These are phyloP conservation scores for Elsinoe batatas DNA, from an alignment of 2,329 filamentous ascomycete species.

Conservation along the genomic window DNA sequence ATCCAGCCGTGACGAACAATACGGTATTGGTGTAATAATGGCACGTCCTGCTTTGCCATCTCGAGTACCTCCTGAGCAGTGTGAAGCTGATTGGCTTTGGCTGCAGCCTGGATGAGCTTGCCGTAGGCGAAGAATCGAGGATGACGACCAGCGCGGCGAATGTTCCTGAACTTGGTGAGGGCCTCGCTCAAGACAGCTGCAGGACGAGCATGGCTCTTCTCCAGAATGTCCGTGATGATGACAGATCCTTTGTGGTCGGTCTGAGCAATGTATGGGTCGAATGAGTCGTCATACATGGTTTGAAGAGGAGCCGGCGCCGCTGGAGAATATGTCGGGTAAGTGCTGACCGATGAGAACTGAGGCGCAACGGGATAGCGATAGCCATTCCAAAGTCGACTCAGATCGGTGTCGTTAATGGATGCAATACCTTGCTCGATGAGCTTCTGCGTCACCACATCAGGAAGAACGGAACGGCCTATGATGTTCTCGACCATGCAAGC, in stretches of 20 bases:
- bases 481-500: constrained; percentile 52
- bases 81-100: constrained; percentile 72
- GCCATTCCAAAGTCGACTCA: constrained; percentile 48
- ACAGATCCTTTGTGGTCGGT: constrained; percentile 92
- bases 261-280: constrained; percentile 80
- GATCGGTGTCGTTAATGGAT: constrained; percentile 41
- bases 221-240: constrained; percentile 79
- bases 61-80: constrained; percentile 76
- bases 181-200: constrained; percentile 65
- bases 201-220: constrained; percentile 65
- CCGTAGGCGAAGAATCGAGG: constrained; percentile 94
- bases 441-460: constrained; percentile 46
- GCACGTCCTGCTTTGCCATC: constrained; percentile 84
- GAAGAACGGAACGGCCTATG: constrained; percentile 41
- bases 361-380: constrained; percentile 41
- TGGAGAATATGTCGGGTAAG: constrained; percentile 37
- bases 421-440: constrained; percentile 50
- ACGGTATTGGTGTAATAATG: constrained; percentile 71
- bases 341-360: constrained; percentile 36
- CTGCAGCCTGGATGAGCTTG: constrained; percentile 87
- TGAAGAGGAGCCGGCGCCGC: constrained; percentile 36
- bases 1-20: constrained; percentile 93
- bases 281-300: constrained; percentile 65
- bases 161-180: constrained; percentile 76
- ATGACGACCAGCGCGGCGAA: constrained; percentile 82